A percentile compares a stretch with the other conserved stretches of the same genome.
Evolutionary conservation across 129 eudicot genomes (phyloP).

Genomic region (Erigeron canadensis): DNA sequence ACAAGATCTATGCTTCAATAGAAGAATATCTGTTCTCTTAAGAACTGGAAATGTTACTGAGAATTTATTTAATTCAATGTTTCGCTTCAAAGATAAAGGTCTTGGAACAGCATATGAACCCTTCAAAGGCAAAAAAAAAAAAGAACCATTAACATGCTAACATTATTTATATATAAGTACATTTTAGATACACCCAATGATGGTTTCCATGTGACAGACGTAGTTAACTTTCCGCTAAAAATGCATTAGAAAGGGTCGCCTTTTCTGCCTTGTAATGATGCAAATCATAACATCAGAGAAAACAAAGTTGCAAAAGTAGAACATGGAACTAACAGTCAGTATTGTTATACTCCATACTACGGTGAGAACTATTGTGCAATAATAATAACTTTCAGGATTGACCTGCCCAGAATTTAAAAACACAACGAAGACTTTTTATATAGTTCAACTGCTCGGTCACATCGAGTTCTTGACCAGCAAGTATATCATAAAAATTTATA

Average conservation of each 20-base stretch:
- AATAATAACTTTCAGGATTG: too few relatives aligned
- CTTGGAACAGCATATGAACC: constrained; percentile 66
- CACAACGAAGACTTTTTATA: too few relatives aligned
- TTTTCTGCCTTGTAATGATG: constrained; percentile 14
- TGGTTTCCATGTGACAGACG: background rate
- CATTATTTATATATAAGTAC: background rate
- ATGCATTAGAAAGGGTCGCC: background rate
- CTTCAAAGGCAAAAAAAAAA: constrained; percentile 40
- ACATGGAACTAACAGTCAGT: background rate
- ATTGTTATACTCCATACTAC: background rate
- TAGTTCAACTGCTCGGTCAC: too few relatives aligned
- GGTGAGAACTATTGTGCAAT: background rate
- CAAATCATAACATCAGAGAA: constrained; percentile 2
- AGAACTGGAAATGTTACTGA: constrained; percentile 33
- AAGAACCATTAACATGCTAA: constrained; percentile 9
- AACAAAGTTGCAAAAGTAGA: constrained; percentile 7
- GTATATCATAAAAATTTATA: too few relatives aligned
- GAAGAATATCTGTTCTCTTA: constrained; percentile 44
- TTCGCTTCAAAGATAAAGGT: constrained; percentile 53
- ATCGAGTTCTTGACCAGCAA: too few relatives aligned
- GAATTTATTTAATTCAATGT: constrained; percentile 38
- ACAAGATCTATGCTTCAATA: constrained; percentile 52
- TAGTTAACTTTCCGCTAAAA: background rate
- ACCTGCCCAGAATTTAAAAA: too few relatives aligned
- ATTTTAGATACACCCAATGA: background rate